Percentiles rank a stretch among this genome's conserved stretches.
phyloP scores from a whole-genome alignment of 495 filamentous ascomycete genomes.

The Sordaria brevicollis region DNA sequence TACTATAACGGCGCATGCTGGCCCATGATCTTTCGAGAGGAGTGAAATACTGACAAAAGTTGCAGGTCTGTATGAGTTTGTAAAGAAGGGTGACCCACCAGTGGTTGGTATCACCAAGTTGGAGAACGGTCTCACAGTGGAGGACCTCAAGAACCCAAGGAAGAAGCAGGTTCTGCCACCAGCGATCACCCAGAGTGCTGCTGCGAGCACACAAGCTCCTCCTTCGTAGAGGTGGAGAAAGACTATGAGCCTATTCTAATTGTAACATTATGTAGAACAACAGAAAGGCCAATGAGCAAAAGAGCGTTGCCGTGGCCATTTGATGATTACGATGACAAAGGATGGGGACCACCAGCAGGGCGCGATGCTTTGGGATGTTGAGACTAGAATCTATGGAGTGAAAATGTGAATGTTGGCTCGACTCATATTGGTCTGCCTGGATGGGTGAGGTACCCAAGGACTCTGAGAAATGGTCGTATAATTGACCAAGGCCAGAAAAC shows the following conservation, averaged over 20 bases:
- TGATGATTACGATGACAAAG: not conserved
- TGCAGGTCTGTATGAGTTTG: constrained; percentile 83
- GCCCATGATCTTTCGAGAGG: not conserved
- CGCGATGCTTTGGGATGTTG: not conserved
- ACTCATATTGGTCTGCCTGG: not conserved
- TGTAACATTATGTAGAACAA: constrained; percentile 9
- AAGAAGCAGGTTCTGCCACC: constrained; percentile 35
- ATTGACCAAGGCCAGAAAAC: not conserved
- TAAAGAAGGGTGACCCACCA: constrained; percentile 82
- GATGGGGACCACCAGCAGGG: not conserved
- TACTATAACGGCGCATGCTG: constrained; percentile 13
- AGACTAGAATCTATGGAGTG: not conserved
- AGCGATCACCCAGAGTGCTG: not conserved
- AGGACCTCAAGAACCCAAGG: constrained; percentile 66
- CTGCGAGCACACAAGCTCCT: constrained; percentile 7
- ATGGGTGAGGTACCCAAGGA: not conserved
- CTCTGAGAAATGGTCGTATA: not conserved
- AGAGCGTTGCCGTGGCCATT: not conserved
- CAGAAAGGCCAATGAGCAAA: not conserved
- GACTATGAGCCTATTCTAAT: not conserved
- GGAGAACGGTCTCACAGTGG: constrained; percentile 65
- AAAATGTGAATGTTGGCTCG: not conserved
- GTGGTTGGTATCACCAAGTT: constrained; percentile 93
- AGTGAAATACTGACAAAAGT: constrained; percentile 11
- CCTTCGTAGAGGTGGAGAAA: constrained; percentile 12